These are phyloP conservation scores for Triglochin maritima DNA, from an alignment of 106 monocot species.

Conservation along the genomic window DNA sequence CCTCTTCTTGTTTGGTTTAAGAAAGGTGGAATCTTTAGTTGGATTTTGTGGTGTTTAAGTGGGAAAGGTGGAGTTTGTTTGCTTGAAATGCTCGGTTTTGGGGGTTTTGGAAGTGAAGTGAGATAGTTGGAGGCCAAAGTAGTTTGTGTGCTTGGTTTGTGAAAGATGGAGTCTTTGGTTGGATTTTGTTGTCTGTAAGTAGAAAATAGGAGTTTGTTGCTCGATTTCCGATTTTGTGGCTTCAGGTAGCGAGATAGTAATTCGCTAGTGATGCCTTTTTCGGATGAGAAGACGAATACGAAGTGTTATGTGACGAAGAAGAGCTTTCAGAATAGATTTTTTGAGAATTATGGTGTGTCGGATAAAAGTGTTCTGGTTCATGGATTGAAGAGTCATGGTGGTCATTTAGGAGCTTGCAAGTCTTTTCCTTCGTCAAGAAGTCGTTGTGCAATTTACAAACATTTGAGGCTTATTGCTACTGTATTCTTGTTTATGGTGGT, in stretches of 20 bases:
- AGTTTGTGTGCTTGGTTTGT: neutral
- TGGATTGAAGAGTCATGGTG: neutral
- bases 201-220: too few relatives aligned
- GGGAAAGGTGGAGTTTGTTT: neutral
- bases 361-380: neutral
- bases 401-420: neutral
- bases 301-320: neutral
- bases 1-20: neutral
- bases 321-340: neutral
- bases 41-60: neutral
- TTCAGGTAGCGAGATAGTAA: too few relatives aligned
- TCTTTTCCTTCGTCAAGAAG: neutral
- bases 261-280: too few relatives aligned
- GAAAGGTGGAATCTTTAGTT: neutral
- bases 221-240: too few relatives aligned
- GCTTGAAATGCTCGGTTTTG: neutral
- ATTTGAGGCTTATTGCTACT: constrained; percentile 2
- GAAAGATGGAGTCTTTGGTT: neutral
- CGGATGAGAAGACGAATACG: neutral
- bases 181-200: neutral
- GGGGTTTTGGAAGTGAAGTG: neutral
- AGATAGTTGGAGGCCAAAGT: neutral
- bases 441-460: neutral
- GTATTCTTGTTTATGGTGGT: neutral
- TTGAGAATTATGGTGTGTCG: neutral